phyloP scores from a whole-genome alignment of 2,329 filamentous ascomycete species.

The Fonsecaea monophora region DNA sequence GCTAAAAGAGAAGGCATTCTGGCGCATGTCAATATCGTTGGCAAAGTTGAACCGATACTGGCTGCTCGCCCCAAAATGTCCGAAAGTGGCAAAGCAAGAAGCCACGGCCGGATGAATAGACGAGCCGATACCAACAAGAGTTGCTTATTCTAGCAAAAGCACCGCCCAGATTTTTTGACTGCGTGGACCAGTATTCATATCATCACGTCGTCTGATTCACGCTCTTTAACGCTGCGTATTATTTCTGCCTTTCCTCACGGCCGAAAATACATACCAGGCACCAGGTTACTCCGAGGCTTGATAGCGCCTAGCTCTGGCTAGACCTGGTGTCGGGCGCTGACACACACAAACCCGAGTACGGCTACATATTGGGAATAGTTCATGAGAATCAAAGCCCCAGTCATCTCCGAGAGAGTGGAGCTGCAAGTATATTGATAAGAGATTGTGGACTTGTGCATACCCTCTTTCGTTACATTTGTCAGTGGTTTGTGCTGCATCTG shows the following conservation, averaged over 20 bases:
- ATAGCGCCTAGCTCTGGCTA: not conserved
- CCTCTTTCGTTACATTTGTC: not conserved
- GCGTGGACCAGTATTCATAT: not conserved
- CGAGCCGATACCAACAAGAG: not conserved
- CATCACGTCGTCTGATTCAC: not conserved
- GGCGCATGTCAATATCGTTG: not conserved
- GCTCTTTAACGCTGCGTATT: not conserved
- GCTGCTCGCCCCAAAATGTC: not conserved
- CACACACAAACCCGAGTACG: conserved; percentile 1
- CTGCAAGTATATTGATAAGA: too few species aligned
- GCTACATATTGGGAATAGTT: not conserved
- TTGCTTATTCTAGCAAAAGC: not conserved
- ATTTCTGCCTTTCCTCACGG: not conserved
- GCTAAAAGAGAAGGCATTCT: not conserved
- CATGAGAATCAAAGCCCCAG: too few species aligned
- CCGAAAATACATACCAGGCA: not conserved
- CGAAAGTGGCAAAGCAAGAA: not conserved
- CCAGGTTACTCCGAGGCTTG: not conserved
- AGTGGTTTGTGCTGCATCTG: too few species aligned
- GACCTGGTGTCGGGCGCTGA: not conserved
- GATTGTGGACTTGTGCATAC: not conserved
- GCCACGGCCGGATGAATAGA: conserved; percentile 11
- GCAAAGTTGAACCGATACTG: not conserved
- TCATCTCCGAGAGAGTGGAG: too few species aligned
- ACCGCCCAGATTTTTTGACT: not conserved